Percentiles rank a stretch among this genome's conserved stretches.
Evolutionary conservation across 2,329 filamentous ascomycete genomes (phyloP).

Genomic region (Apiospora malaysiana): DNA sequence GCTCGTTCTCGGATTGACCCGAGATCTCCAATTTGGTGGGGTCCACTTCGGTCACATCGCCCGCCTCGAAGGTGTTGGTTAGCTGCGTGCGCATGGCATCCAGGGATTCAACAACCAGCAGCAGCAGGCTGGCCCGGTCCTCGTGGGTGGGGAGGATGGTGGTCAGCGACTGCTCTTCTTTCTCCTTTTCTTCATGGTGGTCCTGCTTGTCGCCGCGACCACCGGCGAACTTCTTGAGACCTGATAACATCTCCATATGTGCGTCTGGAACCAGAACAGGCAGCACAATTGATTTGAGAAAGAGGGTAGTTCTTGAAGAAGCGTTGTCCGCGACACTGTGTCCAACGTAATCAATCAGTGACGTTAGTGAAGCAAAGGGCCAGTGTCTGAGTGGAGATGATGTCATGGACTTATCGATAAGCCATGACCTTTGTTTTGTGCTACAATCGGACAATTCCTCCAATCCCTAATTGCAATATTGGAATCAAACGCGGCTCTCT

Average conservation of each 20-base stretch:
- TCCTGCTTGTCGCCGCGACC: neutral
- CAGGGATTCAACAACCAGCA: slow-evolving; percentile 28
- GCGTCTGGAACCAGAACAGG: neutral
- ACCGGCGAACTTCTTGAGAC: slow-evolving; percentile 20
- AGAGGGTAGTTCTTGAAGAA: neutral
- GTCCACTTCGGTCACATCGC: slow-evolving; percentile 7
- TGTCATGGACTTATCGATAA: slow-evolving; percentile 19
- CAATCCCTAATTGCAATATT: too few species aligned
- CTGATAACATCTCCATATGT: neutral
- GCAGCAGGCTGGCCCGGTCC: slow-evolving; percentile 28
- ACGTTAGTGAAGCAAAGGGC: neutral
- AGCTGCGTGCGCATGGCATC: slow-evolving; percentile 28
- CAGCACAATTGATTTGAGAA: neutral
- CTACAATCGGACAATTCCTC: neutral
- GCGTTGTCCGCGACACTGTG: neutral
- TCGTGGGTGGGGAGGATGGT: slow-evolving; percentile 30
- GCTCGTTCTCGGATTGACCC: neutral
- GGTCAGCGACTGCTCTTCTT: slow-evolving; percentile 29
- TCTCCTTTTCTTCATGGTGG: neutral
- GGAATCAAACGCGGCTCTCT: too few species aligned
- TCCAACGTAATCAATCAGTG: slow-evolving; percentile 10
- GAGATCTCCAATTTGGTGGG: slow-evolving; percentile 1
- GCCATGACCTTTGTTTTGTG: neutral
- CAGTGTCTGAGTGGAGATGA: slow-evolving; percentile 2
- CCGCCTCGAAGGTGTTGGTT: slow-evolving; percentile 24